Evolutionary conservation across 306 rosid species (phyloP).

Genomic region (cucumber (Cucumis sativus)): Cucumber_9930_V3 NC_026661.2:17719501-17720000

Average conservation of each 20-base stretch:
- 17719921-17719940: slow-evolving; percentile 27
- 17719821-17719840: neutral
- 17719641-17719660: neutral
- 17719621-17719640: neutral
- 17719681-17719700: slow-evolving; percentile 41
- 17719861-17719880: neutral
- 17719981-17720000: slow-evolving; percentile 25
- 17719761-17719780: slow-evolving; percentile 55
- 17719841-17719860: slow-evolving; percentile 9
- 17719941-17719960: slow-evolving; percentile 47
- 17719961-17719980: slow-evolving; percentile 38
- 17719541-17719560: neutral
- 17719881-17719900: slow-evolving; percentile 4
- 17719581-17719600: too few relatives aligned
- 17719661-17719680: neutral
- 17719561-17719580: neutral
- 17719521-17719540: neutral
- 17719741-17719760: slow-evolving; percentile 63
- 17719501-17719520: neutral
- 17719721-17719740: slow-evolving; percentile 31
- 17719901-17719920: slow-evolving; percentile 25
- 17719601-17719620: too few relatives aligned
- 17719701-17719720: slow-evolving; percentile 44
- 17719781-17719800: slow-evolving; percentile 16
- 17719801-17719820: slow-evolving; percentile 36